These are phyloP conservation scores for Pythium aphanidermatum DNA, from an alignment of 352 stramenopile genomes.

Conservation along the genomic window DNA sequence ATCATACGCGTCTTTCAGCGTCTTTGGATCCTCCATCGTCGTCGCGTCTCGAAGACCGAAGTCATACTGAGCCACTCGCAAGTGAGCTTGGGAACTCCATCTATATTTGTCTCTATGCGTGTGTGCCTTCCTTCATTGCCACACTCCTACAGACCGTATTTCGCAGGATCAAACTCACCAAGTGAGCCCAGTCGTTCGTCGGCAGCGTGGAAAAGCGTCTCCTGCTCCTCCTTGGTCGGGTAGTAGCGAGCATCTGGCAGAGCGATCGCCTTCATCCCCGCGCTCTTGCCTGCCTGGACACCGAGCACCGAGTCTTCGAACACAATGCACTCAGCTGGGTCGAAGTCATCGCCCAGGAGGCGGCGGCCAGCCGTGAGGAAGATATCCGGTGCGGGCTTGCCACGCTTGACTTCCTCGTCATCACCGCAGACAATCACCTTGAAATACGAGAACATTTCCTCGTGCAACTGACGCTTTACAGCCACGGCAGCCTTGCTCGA, in stretches of 20 bases:
- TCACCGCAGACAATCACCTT: constrained; percentile 72
- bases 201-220: constrained; percentile 43
- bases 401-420: constrained; percentile 51
- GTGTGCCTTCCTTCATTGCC: too few species aligned
- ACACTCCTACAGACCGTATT: constrained; percentile 17
- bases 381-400: constrained; percentile 79
- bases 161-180: constrained; percentile 37
- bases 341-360: constrained; percentile 36
- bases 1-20: constrained; percentile 14
- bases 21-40: too few species aligned
- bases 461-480: constrained; percentile 55
- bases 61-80: too few species aligned
- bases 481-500: constrained; percentile 59
- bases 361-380: constrained; percentile 59
- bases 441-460: constrained; percentile 74
- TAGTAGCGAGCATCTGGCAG: constrained; percentile 70
- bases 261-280: constrained; percentile 64
- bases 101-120: constrained; percentile 3
- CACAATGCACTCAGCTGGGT: constrained; percentile 47
- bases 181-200: constrained; percentile 62
- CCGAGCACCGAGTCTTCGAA: constrained; percentile 77
- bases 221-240: constrained; percentile 31
- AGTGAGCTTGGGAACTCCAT: too few species aligned
- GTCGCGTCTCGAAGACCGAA: background rate
- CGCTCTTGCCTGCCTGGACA: constrained; percentile 51